phyloP scores from a whole-genome alignment of 2,329 filamentous ascomycete genomes.

The Ophiocordyceps camponoti-floridani region DNA sequence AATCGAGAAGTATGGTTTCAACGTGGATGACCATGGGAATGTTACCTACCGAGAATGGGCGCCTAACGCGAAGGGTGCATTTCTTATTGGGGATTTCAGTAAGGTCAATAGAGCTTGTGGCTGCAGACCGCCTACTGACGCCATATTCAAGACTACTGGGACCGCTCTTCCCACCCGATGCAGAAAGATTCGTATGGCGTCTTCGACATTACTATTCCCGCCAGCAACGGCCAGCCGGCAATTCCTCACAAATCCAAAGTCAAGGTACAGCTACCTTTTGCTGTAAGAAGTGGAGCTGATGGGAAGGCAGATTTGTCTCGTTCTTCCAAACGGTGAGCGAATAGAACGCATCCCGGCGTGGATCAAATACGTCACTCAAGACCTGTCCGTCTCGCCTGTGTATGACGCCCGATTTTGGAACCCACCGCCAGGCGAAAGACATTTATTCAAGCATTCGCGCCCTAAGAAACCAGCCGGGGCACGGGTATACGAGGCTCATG shows the following conservation, averaged over 20 bases:
- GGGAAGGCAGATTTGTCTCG: conserved; percentile 49
- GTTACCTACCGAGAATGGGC: conserved; percentile 94
- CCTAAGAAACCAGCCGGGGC: conserved; percentile 71
- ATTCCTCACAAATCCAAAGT: conserved; percentile 91
- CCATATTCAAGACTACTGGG: conserved; percentile 54
- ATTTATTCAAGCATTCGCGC: conserved; percentile 66
- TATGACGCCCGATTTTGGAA: conserved; percentile 98
- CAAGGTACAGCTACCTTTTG: conserved; percentile 42
- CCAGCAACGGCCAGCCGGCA: conserved; percentile 52
- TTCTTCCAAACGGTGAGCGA: conserved; percentile 59
- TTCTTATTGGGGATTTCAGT: conserved; percentile 91
- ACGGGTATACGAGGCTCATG: conserved; percentile 97
- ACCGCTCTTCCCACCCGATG: conserved; percentile 71
- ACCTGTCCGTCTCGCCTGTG: conserved; percentile 70
- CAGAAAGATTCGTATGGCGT: conserved; percentile 70
- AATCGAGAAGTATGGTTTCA: conserved; percentile 72
- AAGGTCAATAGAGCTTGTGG: conserved; percentile 13
- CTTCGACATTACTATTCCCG: conserved; percentile 66
- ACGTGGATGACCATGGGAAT: conserved; percentile 63
- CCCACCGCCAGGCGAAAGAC: conserved; percentile 57
- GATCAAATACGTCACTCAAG: conserved; percentile 96
- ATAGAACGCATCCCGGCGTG: conserved; percentile 84
- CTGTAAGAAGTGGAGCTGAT: neutral
- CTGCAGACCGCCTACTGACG: conserved; percentile 10
- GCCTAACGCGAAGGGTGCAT: conserved; percentile 70